phyloP scores from a whole-genome alignment of 768 basidiomycete genomes.

The Pleurotus sapidus region DNA sequence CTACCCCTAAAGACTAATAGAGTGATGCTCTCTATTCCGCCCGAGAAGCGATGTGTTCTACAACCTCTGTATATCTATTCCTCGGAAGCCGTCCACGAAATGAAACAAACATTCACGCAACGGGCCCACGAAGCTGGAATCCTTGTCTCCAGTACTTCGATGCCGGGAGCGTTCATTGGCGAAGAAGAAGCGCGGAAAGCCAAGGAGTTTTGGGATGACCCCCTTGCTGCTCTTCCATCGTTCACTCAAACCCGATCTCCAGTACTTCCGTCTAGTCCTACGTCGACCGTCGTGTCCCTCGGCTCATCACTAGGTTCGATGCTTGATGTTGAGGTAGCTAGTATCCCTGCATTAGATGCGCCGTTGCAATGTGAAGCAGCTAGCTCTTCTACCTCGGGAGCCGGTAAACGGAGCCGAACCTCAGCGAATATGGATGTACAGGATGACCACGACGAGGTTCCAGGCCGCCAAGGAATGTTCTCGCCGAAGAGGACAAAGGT shows the following conservation, averaged over 20 bases:
- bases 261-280: not conserved
- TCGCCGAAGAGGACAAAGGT: not conserved
- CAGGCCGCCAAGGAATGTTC: not conserved
- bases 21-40: not conserved
- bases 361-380: not conserved
- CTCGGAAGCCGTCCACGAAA: not conserved
- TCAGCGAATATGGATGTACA: not conserved
- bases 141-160: not conserved
- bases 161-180: not conserved
- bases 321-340: not conserved
- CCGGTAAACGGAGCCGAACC: not conserved
- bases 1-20: not conserved
- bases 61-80: not conserved
- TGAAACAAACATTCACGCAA: not conserved
- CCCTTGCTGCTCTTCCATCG: not conserved
- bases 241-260: not conserved
- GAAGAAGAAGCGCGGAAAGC: not conserved
- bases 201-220: slow-evolving; percentile 6
- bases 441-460: not conserved
- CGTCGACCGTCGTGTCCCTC: not conserved
- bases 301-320: not conserved
- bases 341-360: not conserved
- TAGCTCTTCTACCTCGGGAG: not conserved
- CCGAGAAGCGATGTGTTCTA: not conserved
- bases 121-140: not conserved